These are phyloP conservation scores for Penicillium parvum DNA, from an alignment of 495 filamentous ascomycete species.

Conservation along the genomic window DNA sequence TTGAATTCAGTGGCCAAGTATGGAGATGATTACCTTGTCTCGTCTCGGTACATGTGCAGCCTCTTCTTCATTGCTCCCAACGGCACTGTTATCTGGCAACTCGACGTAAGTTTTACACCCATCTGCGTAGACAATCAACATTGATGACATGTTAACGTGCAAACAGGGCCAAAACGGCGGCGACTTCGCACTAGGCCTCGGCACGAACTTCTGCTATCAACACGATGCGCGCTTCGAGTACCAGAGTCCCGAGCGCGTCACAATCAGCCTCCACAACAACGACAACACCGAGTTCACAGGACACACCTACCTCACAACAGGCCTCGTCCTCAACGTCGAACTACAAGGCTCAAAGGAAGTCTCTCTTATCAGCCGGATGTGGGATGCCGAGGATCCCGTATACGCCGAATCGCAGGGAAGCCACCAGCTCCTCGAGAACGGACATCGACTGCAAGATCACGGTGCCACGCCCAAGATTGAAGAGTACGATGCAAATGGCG, in stretches of 20 bases:
- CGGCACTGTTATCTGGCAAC: conserved; percentile 34
- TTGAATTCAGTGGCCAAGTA: conserved; percentile 35
- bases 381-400: conserved; percentile 24
- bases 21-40: conserved; percentile 33
- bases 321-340: conserved; percentile 19
- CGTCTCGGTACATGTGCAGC: conserved; percentile 35
- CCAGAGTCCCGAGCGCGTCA: conserved; percentile 11
- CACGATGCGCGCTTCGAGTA: conserved; percentile 22
- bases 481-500: conserved; percentile 30
- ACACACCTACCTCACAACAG: conserved; percentile 16
- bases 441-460: conserved; percentile 38
- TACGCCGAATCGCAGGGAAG: conserved; percentile 37
- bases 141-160: neutral
- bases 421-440: conserved; percentile 29
- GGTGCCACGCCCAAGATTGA: conserved; percentile 40
- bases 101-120: conserved; percentile 24
- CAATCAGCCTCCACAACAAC: conserved; percentile 26
- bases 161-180: conserved; percentile 23
- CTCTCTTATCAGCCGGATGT: conserved; percentile 9
- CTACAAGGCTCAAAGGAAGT: conserved; percentile 10
- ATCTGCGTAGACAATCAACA: neutral
- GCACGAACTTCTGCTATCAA: conserved; percentile 24
- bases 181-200: conserved; percentile 23
- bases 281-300: conserved; percentile 15
- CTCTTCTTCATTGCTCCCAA: conserved; percentile 26